Evolutionary conservation across 202 grass and related monocot species (phyloP), one percentile per base, ranked within the genome.

Genomic region (Dendrocalamus latiflorus): DNA sequence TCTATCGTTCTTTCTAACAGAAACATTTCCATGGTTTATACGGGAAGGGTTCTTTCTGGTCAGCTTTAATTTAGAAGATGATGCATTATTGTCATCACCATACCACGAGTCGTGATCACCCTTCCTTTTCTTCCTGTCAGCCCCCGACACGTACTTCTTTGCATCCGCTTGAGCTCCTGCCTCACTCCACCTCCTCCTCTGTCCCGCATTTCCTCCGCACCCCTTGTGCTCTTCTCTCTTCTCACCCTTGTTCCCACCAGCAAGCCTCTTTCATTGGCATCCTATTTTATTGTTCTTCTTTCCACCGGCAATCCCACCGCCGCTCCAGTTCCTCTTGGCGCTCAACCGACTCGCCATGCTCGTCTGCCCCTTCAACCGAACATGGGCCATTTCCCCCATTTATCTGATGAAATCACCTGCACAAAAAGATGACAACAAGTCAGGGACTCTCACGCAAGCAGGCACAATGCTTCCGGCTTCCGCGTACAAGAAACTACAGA

Each of bases 111-210:
- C 86, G 9, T 50, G 70, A 14, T 71, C 65, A 13, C 9, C 26
- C 71, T 83, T 82, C 65, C 82, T 91, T 56, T 88, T 86, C 79
- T 58, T 82, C 22, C 26, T 67, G 48, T 45, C 56, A 74, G 38
- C 3, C 48, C 74, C 79, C 0, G 78, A 77, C 8, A 8, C 22
- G 14, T 64, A 60, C 71, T 50, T 87, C 70, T 53, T 75, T 9
- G 33, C 63, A 42, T 39, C 87, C 51, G 11, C 44, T 45, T 41
- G 50, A 25, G 51, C 49, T 8, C n/a, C 67, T 33, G 62, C 62
- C 3, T 86, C 68, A 49, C 64, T 76, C 77, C 18, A 13, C 58
- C 28, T 14, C 61, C 77, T 65, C 26, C 77, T 72, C 45, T 38
- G 42, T 56, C 62, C 75, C 8, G 11, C 34, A 22, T 30, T 72